Conservation (phyloP, 1,139 yeast species). For the Diutina pseudorugosa region DNA sequence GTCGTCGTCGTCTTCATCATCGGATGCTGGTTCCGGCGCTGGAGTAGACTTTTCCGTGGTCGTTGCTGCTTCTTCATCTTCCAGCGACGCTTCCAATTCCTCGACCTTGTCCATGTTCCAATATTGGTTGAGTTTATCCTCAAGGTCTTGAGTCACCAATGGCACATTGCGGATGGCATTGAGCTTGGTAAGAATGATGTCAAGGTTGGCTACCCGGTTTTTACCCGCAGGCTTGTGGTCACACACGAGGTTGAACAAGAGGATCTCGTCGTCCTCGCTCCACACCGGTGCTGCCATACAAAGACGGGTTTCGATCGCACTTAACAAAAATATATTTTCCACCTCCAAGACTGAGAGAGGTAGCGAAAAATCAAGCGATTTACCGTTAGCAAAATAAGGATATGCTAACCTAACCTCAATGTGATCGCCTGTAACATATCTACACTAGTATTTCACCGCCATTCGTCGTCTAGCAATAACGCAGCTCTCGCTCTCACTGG, state of each 20-base stretch:
- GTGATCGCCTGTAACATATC: no score
- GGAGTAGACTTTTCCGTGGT: not conserved
- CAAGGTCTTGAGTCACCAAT: slow-evolving; percentile 6
- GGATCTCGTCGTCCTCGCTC: slow-evolving; percentile 56
- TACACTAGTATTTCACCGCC: no score
- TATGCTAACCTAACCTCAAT: no score
- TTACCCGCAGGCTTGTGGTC: slow-evolving; percentile 56
- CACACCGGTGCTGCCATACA: slow-evolving; percentile 16
- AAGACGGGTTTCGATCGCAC: not conserved
- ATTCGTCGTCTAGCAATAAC: no score
- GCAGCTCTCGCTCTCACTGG: not conserved
- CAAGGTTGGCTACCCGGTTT: slow-evolving; percentile 48
- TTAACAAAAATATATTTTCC: not conserved
- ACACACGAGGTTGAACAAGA: slow-evolving; percentile 52
- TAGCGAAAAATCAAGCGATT: no score
- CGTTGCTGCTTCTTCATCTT: not conserved
- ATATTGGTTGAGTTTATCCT: slow-evolving; percentile 21
- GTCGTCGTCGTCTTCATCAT: not conserved
- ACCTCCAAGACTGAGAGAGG: not conserved
- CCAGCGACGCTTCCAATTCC: not conserved
- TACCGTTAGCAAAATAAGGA: no score
- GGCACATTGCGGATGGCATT: slow-evolving; percentile 17
- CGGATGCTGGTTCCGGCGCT: not conserved
- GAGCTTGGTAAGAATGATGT: slow-evolving; percentile 38
- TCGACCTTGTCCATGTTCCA: not conserved